Percentiles rank a stretch among this genome's conserved stretches.
These are phyloP conservation scores for Miscanthus lutarioriparius DNA, from an alignment of 176 grass and related monocot species.

Conservation along the genomic window DNA sequence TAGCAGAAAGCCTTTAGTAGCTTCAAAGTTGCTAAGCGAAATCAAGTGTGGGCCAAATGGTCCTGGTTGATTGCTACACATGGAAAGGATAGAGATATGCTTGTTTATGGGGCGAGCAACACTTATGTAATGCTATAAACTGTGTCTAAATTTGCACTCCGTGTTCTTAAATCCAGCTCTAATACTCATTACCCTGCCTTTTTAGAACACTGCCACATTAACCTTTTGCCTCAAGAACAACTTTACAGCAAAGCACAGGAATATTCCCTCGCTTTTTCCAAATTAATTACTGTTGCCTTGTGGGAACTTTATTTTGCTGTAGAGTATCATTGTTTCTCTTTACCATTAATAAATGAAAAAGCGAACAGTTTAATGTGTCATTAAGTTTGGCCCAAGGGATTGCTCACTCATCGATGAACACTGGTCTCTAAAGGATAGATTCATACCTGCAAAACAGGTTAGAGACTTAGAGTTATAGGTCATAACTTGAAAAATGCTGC, in stretches of 20 bases:
- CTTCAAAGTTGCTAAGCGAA: conserved; percentile 15
- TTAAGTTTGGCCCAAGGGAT: too few species aligned
- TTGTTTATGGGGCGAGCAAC: conserved; percentile 2
- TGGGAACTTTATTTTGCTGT: not conserved
- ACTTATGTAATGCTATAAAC: not conserved
- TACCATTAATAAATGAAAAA: too few species aligned
- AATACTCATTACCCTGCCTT: conserved; percentile 19
- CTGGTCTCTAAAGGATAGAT: too few species aligned
- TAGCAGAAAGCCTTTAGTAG: not conserved
- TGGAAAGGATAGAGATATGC: not conserved
- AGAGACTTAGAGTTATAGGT: too few species aligned
- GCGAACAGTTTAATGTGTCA: too few species aligned
- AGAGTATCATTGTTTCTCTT: not conserved
- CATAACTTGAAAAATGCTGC: too few species aligned
- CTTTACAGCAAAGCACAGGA: conserved; percentile 41
- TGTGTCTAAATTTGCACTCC: conserved; percentile 10
- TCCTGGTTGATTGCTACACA: not conserved
- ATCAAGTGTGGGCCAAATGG: conserved; percentile 22
- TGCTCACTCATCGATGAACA: too few species aligned
- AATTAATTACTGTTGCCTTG: not conserved
- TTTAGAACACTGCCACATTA: conserved; percentile 4
- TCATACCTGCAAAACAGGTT: too few species aligned
- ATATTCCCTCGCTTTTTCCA: conserved; percentile 37
- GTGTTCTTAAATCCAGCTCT: conserved; percentile 8
- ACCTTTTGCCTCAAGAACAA: conserved; percentile 14